phyloP scores from a whole-genome alignment of 441 rosid genomes.

The Codiaeum variegatum region DNA sequence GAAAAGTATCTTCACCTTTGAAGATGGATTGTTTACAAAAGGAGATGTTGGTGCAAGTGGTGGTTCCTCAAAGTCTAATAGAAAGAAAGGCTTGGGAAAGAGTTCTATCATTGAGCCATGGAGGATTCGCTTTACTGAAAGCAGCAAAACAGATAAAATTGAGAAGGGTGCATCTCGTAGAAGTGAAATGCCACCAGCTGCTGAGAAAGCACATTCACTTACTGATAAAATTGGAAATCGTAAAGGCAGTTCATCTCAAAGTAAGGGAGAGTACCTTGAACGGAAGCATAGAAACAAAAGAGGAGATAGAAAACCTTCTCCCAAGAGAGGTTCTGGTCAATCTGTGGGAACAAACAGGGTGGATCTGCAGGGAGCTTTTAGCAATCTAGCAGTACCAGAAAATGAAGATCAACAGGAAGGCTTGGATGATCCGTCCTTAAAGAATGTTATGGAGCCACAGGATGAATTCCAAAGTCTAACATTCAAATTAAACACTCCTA shows the following conservation, averaged over 20 bases:
- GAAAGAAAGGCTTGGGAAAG: conserved; percentile 39
- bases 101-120: conserved; percentile 32
- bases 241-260: conserved; percentile 26
- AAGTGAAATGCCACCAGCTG: conserved; percentile 36
- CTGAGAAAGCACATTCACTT: conserved; percentile 47
- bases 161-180: conserved; percentile 29
- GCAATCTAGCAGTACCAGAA: conserved; percentile 29
- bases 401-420: conserved; percentile 36
- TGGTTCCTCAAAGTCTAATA: conserved; percentile 34
- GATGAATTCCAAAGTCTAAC: conserved; percentile 63
- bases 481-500: conserved; percentile 43
- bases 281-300: conserved; percentile 27
- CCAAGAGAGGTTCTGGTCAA: conserved; percentile 11
- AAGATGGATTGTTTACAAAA: conserved; percentile 43
- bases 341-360: conserved; percentile 24
- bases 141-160: conserved; percentile 36
- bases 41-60: conserved; percentile 29
- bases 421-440: conserved; percentile 26
- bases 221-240: conserved; percentile 34
- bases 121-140: conserved; percentile 35
- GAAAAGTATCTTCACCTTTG: conserved; percentile 45
- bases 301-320: conserved; percentile 25
- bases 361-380: conserved; percentile 26
- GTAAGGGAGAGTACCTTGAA: conserved; percentile 23
- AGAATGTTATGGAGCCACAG: conserved; percentile 33